These are phyloP conservation scores for Boletus tomentosulus DNA, from an alignment of 768 basidiomycete species.

Conservation along the genomic window DNA sequence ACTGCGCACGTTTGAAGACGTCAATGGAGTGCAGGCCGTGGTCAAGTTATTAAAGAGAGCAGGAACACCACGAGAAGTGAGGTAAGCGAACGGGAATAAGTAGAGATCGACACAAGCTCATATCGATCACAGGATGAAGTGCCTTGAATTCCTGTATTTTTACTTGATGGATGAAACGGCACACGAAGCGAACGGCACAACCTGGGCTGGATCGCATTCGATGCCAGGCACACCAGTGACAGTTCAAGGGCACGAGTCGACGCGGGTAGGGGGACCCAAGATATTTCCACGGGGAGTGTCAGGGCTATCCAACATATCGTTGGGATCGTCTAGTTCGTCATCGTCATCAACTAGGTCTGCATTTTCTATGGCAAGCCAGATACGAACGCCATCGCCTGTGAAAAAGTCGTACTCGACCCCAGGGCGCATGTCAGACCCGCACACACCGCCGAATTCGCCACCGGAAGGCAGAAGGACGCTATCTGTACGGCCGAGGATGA, in stretches of 20 bases:
- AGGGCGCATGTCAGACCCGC: conserved; percentile 13
- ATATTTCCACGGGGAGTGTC: conserved; percentile 24
- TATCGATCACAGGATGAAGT: conserved; percentile 73
- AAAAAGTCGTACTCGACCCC: conserved; percentile 34
- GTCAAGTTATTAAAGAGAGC: conserved; percentile 87
- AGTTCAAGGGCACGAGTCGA: conserved; percentile 21
- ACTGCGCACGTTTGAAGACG: conserved; percentile 73
- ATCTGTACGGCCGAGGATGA: conserved; percentile 40
- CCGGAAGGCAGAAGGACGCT: conserved; percentile 19
- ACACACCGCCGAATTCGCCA: conserved; percentile 24
- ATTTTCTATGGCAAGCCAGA: conserved; percentile 36
- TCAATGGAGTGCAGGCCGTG: conserved; percentile 72
- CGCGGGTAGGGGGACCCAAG: not conserved
- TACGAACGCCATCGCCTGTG: conserved; percentile 38
- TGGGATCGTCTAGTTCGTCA: conserved; percentile 24
- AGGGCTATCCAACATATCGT: conserved; percentile 14
- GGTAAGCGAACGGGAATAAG: conserved; percentile 64
- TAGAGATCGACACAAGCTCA: conserved; percentile 1
- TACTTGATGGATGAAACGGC: conserved; percentile 83
- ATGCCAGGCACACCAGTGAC: conserved; percentile 30
- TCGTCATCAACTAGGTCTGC: conserved; percentile 33
- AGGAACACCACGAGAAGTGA: conserved; percentile 80
- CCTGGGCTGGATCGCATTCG: conserved; percentile 24
- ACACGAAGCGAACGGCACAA: conserved; percentile 3
- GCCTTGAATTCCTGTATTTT: conserved; percentile 91